phyloP scores from a whole-genome alignment of 2,329 filamentous ascomycete species.

The Phaeosphaeria sp. region DNA sequence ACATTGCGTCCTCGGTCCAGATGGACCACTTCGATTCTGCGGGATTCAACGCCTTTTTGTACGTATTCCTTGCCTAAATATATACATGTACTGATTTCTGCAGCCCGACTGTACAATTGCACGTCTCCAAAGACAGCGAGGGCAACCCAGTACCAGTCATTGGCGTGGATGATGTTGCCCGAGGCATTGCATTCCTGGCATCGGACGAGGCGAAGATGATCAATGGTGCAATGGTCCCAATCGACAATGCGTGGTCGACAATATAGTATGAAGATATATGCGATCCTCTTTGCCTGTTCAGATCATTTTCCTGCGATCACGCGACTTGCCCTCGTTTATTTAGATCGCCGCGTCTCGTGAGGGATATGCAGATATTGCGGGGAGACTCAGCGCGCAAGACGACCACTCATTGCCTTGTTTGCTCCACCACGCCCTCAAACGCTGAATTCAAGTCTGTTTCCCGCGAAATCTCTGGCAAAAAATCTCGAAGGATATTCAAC shows the following conservation, averaged over 20 bases:
- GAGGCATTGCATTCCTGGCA: constrained; percentile 32
- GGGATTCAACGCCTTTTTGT: constrained; percentile 30
- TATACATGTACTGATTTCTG: constrained; percentile 5
- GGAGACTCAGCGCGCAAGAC: background rate
- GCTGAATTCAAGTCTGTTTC: constrained; percentile 50
- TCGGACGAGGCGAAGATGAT: constrained; percentile 35
- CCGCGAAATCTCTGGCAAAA: constrained; percentile 60
- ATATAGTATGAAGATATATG: too few relatives aligned
- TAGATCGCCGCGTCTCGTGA: background rate
- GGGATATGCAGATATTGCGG: background rate
- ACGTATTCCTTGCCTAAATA: constrained; percentile 1
- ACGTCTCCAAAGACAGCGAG: constrained; percentile 30
- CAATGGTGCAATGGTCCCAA: constrained; percentile 32
- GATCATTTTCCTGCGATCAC: background rate
- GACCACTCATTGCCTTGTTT: background rate
- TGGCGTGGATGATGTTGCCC: constrained; percentile 28
- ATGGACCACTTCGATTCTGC: constrained; percentile 30
- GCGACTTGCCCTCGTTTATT: background rate
- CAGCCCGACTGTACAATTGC: constrained; percentile 29
- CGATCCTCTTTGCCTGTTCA: too few relatives aligned
- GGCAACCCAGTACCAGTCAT: constrained; percentile 28
- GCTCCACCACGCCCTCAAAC: constrained; percentile 20
- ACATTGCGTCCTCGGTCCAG: constrained; percentile 30
- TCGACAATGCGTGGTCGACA: constrained; percentile 38
- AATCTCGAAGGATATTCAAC: constrained; percentile 67